Percentiles rank a stretch among this genome's conserved stretches.
These are phyloP conservation scores for Bacidia rubella DNA, from an alignment of 495 filamentous ascomycete species.

Conservation along the genomic window DNA sequence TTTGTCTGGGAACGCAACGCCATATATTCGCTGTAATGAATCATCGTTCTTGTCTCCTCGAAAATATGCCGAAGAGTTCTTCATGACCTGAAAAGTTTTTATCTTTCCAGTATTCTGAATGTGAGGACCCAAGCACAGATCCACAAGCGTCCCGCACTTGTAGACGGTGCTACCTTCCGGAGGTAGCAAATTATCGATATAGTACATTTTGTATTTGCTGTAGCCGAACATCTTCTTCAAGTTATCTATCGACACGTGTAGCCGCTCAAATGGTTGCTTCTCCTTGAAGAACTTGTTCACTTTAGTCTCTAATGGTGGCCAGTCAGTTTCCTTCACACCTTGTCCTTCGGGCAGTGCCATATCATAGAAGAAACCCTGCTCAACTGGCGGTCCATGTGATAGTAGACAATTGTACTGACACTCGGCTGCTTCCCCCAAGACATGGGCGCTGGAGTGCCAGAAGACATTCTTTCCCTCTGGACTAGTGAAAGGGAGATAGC, in stretches of 20 bases:
- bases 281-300: constrained; percentile 77
- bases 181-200: constrained; percentile 83
- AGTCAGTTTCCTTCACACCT: constrained; percentile 61
- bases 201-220: constrained; percentile 91
- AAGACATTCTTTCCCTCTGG: constrained; percentile 75
- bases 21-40: constrained; percentile 88
- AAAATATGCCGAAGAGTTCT: constrained; percentile 95
- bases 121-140: constrained; percentile 70
- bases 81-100: constrained; percentile 86
- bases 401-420: constrained; percentile 78
- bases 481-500: constrained; percentile 71
- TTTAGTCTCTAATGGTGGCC: constrained; percentile 64
- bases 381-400: constrained; percentile 82
- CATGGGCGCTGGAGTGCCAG: constrained; percentile 88
- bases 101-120: constrained; percentile 87
- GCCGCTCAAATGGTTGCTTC: constrained; percentile 86
- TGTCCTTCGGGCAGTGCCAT: constrained; percentile 71
- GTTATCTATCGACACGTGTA: constrained; percentile 77
- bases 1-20: constrained; percentile 95
- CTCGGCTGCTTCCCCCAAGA: constrained; percentile 88
- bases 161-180: constrained; percentile 91
- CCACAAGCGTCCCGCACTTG: constrained; percentile 66
- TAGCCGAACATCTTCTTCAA: constrained; percentile 91
- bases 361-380: constrained; percentile 96
- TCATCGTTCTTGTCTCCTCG: constrained; percentile 86